Evolutionary conservation across 2,329 filamentous ascomycete genomes (phyloP).

Genomic region (Thielaviopsis euricoi): DNA sequence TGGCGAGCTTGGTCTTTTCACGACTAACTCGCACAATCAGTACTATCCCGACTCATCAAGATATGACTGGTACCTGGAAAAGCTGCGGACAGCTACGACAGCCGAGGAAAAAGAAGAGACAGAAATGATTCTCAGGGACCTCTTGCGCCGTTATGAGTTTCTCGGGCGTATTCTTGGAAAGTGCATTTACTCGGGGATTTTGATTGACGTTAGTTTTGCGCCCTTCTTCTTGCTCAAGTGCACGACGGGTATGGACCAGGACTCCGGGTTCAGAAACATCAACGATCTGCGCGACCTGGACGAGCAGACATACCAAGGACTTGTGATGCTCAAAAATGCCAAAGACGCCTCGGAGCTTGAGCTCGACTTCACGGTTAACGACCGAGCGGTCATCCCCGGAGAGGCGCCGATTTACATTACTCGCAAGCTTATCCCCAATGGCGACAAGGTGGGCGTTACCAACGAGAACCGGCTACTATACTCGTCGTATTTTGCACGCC

Average conservation of each 20-base stretch:
- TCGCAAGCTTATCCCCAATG: conserved; percentile 59
- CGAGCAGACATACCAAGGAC: conserved; percentile 74
- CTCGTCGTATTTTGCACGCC: conserved; percentile 77
- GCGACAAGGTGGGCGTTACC: conserved; percentile 62
- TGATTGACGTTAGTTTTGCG: conserved; percentile 84
- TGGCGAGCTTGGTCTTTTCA: conserved; percentile 49
- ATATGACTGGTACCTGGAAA: conserved; percentile 50
- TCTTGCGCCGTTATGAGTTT: conserved; percentile 73
- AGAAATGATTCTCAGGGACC: conserved; percentile 17
- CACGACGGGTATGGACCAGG: conserved; percentile 48
- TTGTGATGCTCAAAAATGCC: conserved; percentile 73
- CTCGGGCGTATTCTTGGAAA: conserved; percentile 86
- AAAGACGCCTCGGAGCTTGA: conserved; percentile 35
- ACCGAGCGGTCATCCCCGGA: conserved; percentile 36
- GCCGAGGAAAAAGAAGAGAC: not conserved
- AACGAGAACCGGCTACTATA: conserved; percentile 91
- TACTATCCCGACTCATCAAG: conserved; percentile 70
- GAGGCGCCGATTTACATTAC: conserved; percentile 41
- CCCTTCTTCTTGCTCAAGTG: conserved; percentile 95
- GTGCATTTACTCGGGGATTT: conserved; percentile 90
- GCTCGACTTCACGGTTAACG: conserved; percentile 79
- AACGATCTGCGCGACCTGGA: conserved; percentile 91
- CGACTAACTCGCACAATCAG: conserved; percentile 62
- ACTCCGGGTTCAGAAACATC: conserved; percentile 53
- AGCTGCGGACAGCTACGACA: conserved; percentile 24